Evolutionary conservation across 2,329 filamentous ascomycete species (phyloP).

Genomic region (Botrytis aclada): DNA sequence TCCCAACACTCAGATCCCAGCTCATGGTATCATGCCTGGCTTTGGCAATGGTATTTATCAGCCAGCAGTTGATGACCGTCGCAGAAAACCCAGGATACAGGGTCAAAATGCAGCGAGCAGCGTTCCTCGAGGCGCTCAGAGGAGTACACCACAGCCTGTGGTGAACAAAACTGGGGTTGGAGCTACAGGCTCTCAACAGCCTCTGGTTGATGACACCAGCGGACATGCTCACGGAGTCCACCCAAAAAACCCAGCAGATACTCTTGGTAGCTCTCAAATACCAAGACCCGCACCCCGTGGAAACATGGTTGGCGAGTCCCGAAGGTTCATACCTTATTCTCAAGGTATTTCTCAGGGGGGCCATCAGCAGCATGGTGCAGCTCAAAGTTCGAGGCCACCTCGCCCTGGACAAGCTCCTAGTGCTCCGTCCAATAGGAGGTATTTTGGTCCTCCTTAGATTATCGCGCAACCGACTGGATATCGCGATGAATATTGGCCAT

Average conservation of each 20-base stretch:
- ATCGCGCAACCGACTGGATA: too few species aligned
- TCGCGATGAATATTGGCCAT: too few species aligned
- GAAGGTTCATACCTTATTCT: neutral
- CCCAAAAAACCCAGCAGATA: too few species aligned
- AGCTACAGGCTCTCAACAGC: too few species aligned
- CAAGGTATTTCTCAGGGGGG: neutral
- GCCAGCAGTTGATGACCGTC: neutral
- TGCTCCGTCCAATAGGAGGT: too few species aligned
- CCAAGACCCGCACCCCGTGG: rapidly evolving
- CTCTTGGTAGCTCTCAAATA: neutral
- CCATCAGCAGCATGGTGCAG: neutral
- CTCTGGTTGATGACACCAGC: neutral
- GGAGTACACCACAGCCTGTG: neutral
- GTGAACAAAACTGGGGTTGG: too few species aligned
- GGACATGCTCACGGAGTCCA: too few species aligned
- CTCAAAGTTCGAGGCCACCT: rapidly evolving
- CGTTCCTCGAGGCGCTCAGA: neutral
- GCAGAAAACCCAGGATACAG: neutral
- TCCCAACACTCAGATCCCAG: neutral
- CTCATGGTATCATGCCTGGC: neutral
- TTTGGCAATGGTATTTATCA: neutral
- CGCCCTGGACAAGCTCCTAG: too few species aligned
- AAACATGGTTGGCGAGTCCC: neutral
- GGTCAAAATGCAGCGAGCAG: neutral
- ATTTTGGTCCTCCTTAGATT: too few species aligned